Base-by-base conservation (phyloP, 2,329 filamentous ascomycete genomes). In the Penicillium sp. region DNA sequence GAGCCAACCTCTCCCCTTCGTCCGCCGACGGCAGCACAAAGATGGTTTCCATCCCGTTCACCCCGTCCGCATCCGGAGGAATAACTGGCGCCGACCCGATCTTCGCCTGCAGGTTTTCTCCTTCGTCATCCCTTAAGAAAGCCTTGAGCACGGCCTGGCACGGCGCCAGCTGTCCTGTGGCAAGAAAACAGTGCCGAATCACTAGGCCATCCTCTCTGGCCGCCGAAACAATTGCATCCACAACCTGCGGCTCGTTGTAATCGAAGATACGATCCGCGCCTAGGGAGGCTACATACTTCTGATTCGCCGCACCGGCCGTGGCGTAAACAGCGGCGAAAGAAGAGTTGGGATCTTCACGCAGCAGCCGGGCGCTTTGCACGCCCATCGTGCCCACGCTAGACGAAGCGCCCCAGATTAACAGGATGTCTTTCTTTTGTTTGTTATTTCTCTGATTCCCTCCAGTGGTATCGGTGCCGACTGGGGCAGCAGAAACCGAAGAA, bases 331-430 rank as follows among this genome's bases (percentile, higher is more conserved):
- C 72, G 0, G 68, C 69, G 40, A 75, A 66, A 18, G 67, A 50
- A 49, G 73, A 72, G 23, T 44, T 48, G 1, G 6, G 53, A 50
- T 77, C 65, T 10, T 73, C 61, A 1, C 72, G 69, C 16, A 79
- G 56, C 4, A 75, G 3, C 4, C 68, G 67, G 8, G 71, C 75
- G 3, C 50, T 70, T 56, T 79, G 76, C 4, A 79, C 75, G 0
- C 73, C 73, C 72, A 79, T 76, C 0, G 70, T 75, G 2, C 76
- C 77, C 2, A 79, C 72, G 42, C 77, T 79, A 0, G 75, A 78
- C 10, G 75, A 77, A 4, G 72, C 77, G 1, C 77, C 77, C 77
- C 76, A 79, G 32, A 79, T 67, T 0, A 79, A 48, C 3, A 79
- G 64, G 2, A 60, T 72, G 50, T 74, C 68, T 53, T 25, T 67